phyloP scores from a whole-genome alignment of 345 rosid genomes.

The Murraya koenigii region DNA sequence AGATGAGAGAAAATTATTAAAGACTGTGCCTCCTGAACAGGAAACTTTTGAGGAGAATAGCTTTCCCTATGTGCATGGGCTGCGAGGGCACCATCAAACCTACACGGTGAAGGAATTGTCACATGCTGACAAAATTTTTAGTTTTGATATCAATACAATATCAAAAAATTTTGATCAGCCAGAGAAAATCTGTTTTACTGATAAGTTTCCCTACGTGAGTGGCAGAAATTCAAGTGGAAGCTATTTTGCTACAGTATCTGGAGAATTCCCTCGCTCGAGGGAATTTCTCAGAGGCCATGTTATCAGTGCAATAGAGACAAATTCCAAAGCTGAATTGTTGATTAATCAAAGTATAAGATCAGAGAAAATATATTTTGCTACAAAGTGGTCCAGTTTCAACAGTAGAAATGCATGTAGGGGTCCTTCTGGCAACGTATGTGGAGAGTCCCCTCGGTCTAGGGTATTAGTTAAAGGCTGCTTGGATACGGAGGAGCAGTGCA shows the following conservation, averaged over 20 bases:
- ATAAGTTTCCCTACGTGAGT: conserved; percentile 1
- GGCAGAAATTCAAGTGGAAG: background rate
- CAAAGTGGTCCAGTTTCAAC: background rate
- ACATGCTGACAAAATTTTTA: background rate
- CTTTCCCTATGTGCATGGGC: background rate
- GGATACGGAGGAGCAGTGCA: conserved; percentile 24
- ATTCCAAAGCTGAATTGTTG: background rate
- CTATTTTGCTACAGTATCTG: background rate
- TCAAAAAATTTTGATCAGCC: conserved; percentile 5
- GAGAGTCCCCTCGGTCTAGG: background rate
- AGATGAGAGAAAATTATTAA: background rate
- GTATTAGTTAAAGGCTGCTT: conserved; percentile 20
- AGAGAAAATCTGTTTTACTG: conserved; percentile 13
- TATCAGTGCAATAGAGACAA: background rate
- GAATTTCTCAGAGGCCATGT: conserved; percentile 6
- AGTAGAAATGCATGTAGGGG: background rate
- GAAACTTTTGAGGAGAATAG: conserved; percentile 5
- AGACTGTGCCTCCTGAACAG: background rate
- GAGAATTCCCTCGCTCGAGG: background rate
- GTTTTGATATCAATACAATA: conserved; percentile 6
- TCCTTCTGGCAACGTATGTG: background rate
- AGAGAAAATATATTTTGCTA: conserved; percentile 7
- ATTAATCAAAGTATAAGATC: background rate
- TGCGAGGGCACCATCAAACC: background rate
- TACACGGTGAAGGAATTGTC: conserved; percentile 8